Conservation (phyloP, 768 basidiomycete species). For the Mycena haematopus region DNA sequence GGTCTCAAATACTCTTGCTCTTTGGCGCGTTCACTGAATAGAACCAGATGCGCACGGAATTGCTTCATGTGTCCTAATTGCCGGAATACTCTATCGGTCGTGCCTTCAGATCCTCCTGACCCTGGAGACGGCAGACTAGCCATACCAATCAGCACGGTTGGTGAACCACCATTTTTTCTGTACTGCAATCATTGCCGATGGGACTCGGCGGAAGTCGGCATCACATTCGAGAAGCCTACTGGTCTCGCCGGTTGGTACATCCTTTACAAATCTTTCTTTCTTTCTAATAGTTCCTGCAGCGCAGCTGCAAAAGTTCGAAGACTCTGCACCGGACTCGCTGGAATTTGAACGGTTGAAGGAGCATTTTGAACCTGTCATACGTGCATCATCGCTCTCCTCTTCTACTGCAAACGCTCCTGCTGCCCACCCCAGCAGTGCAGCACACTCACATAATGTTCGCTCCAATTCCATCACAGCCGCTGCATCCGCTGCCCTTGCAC, state of each 20-base stretch:
- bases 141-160: slow-evolving; percentile 63
- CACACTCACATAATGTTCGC: slow-evolving; percentile 76
- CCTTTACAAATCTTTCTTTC: not conserved
- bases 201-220: slow-evolving; percentile 91
- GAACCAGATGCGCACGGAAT: slow-evolving; percentile 90
- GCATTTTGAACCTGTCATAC: slow-evolving; percentile 93
- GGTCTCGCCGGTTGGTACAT: slow-evolving; percentile 81
- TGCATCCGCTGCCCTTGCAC: slow-evolving; percentile 85
- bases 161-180: slow-evolving; percentile 90
- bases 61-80: slow-evolving; percentile 98
- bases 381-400: slow-evolving; percentile 78
- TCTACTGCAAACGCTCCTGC: slow-evolving; percentile 56
- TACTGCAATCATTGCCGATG: slow-evolving; percentile 94
- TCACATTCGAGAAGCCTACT: slow-evolving; percentile 96
- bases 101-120: slow-evolving; percentile 86
- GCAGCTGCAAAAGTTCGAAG: slow-evolving; percentile 90
- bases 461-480: slow-evolving; percentile 87
- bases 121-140: slow-evolving; percentile 60
- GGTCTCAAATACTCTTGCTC: slow-evolving; percentile 50
- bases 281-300: slow-evolving; percentile 52
- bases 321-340: slow-evolving; percentile 80
- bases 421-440: slow-evolving; percentile 52
- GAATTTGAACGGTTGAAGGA: slow-evolving; percentile 96
- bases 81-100: slow-evolving; percentile 86
- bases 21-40: not conserved